Percentiles rank a stretch among this genome's conserved stretches.
These are phyloP conservation scores for Alternaria sp. DNA, from an alignment of 2,329 filamentous ascomycete genomes.

Conservation along the genomic window DNA sequence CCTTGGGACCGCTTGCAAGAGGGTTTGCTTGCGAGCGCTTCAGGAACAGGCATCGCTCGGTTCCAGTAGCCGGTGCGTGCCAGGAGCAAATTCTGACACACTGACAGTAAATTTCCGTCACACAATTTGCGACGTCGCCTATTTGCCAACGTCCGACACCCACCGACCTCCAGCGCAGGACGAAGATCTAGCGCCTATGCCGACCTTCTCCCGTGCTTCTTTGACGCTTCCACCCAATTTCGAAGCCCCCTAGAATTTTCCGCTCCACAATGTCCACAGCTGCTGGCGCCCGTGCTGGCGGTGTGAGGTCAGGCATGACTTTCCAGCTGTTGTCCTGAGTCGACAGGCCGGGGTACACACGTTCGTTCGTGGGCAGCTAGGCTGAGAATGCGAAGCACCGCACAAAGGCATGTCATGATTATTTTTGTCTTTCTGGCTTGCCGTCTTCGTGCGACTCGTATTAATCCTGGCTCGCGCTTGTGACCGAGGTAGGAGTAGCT, in stretches of 20 bases:
- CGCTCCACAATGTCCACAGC: slow-evolving; percentile 25
- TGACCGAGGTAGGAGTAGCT: slow-evolving; percentile 22
- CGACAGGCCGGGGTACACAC: slow-evolving; percentile 13
- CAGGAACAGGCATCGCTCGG: slow-evolving; percentile 41
- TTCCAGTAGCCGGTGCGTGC: slow-evolving; percentile 25
- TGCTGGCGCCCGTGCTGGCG: slow-evolving; percentile 29
- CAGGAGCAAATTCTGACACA: slow-evolving; percentile 36
- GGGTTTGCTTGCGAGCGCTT: slow-evolving; percentile 35
- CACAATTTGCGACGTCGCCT: slow-evolving; percentile 38
- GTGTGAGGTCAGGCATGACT: slow-evolving; percentile 36
- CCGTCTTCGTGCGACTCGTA: slow-evolving; percentile 39
- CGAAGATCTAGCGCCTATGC: slow-evolving; percentile 35
- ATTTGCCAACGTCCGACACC: slow-evolving; percentile 21
- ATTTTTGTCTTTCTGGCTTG: slow-evolving; percentile 38
- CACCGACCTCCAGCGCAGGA: slow-evolving; percentile 21
- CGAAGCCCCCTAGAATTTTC: slow-evolving; percentile 31
- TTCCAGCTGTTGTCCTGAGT: slow-evolving; percentile 16
- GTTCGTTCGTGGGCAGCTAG: slow-evolving; percentile 20
- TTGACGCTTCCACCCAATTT: slow-evolving; percentile 45
- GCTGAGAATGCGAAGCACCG: slow-evolving; percentile 25
- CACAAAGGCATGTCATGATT: slow-evolving; percentile 33
- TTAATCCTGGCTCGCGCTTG: slow-evolving; percentile 25
- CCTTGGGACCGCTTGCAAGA: slow-evolving; percentile 19
- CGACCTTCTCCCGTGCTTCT: slow-evolving; percentile 49
- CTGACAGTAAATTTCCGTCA: slow-evolving; percentile 31